These are phyloP conservation scores for Porodaedalea pini DNA, from an alignment of 1,284 basidiomycete genomes.

Conservation along the genomic window DNA sequence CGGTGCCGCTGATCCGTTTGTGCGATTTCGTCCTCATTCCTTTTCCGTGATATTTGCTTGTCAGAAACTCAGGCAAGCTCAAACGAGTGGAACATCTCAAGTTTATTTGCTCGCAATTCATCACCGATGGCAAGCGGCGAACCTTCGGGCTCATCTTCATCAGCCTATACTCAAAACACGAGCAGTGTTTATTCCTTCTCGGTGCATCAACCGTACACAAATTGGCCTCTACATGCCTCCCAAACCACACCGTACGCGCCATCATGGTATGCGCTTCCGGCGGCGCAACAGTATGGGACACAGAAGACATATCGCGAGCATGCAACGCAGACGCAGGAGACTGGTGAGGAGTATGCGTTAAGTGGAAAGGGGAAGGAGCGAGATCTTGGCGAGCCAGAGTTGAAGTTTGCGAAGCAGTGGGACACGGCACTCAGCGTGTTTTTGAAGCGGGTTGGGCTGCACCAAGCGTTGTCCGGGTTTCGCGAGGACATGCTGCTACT, in stretches of 20 bases:
- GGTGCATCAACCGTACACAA: constrained; percentile 21
- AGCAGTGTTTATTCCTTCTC: constrained; percentile 18
- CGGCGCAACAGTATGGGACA: constrained; percentile 12
- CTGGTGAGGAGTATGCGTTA: neutral
- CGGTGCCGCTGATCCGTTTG: too few species aligned
- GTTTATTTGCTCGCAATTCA: too few species aligned
- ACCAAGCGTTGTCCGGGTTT: constrained; percentile 59
- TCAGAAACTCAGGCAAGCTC: too few species aligned
- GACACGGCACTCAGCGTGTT: constrained; percentile 56
- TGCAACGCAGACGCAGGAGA: constrained; percentile 2
- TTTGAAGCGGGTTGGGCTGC: constrained; percentile 51
- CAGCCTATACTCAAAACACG: neutral
- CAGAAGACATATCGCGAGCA: constrained; percentile 10
- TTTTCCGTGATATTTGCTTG: too few species aligned
- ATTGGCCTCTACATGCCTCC: constrained; percentile 18
- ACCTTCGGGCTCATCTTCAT: too few species aligned
- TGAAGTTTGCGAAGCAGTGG: constrained; percentile 46
- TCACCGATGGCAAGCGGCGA: neutral
- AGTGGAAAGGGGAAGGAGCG: neutral
- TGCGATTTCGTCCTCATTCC: too few species aligned
- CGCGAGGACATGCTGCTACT: constrained; percentile 68
- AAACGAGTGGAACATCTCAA: too few species aligned
- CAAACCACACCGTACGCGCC: constrained; percentile 9
- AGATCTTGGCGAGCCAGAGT: neutral
- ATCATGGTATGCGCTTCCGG: constrained; percentile 14